phyloP scores from a whole-genome alignment of 2,329 filamentous ascomycete genomes.

The Colletotrichum cordylinicola region DNA sequence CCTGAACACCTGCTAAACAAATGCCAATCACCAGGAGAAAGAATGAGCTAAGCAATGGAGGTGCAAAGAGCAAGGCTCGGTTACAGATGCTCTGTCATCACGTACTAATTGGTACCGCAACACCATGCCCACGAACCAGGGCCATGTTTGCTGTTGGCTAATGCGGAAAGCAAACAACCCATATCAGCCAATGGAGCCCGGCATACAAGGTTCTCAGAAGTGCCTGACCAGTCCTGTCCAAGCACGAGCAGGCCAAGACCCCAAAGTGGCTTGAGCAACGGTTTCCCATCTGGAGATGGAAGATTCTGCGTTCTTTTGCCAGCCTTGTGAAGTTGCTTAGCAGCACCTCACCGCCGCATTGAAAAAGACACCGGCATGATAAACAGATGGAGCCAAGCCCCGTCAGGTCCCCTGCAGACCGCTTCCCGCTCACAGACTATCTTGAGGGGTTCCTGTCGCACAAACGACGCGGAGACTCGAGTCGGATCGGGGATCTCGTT shows the following conservation, averaged over 20 bases:
- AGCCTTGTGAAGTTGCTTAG: neutral
- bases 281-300: neutral
- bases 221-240: neutral
- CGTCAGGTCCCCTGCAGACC: neutral
- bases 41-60: neutral
- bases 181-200: neutral
- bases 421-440: neutral
- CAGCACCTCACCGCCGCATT: neutral
- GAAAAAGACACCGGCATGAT: neutral
- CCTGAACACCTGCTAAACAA: neutral
- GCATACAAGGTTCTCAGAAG: neutral
- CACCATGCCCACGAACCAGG: neutral
- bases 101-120: neutral
- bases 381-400: neutral
- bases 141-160: neutral
- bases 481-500: neutral
- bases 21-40: neutral
- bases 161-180: neutral
- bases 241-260: neutral
- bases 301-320: neutral
- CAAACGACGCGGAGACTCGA: neutral
- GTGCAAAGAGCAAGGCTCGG: neutral
- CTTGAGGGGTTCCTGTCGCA: neutral
- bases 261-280: neutral
- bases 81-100: neutral